phyloP scores from a whole-genome alignment of 306 rosid species.

The Glycyrrhiza uralensis region DNA sequence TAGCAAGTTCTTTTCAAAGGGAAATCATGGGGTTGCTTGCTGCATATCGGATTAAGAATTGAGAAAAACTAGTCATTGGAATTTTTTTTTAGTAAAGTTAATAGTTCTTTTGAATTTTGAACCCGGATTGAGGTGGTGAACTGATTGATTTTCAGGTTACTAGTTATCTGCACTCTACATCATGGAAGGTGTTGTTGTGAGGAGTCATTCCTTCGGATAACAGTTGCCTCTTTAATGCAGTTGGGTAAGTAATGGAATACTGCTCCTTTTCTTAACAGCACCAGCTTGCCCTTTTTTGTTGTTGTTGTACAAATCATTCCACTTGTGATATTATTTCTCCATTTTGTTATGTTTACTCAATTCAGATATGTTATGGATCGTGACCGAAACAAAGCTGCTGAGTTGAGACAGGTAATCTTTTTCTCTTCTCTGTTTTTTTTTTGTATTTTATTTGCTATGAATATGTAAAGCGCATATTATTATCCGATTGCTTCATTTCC shows the following conservation, averaged over 20 bases:
- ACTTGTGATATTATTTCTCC: neutral
- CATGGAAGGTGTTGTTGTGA: slow-evolving; percentile 75
- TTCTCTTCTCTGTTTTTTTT: neutral
- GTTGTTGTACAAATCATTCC: neutral
- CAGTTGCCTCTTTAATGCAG: slow-evolving; percentile 94
- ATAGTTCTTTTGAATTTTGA: neutral
- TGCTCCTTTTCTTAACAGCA: neutral
- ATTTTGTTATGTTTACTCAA: slow-evolving; percentile 7
- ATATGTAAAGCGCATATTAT: neutral
- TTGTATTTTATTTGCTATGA: slow-evolving; percentile 1
- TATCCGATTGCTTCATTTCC: neutral
- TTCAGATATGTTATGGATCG: slow-evolving; percentile 83
- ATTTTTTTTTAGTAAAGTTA: neutral
- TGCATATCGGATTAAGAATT: neutral
- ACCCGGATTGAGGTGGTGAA: neutral
- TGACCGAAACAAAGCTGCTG: slow-evolving; percentile 61
- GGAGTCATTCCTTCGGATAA: slow-evolving; percentile 86
- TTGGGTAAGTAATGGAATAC: slow-evolving; percentile 59
- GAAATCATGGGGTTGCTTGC: neutral
- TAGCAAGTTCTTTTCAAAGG: neutral
- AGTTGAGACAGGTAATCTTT: slow-evolving; percentile 71
- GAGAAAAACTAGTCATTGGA: neutral
- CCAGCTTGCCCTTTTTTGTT: neutral
- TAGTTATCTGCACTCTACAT: neutral
- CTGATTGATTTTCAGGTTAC: slow-evolving; percentile 38